Conservation (phyloP, 441 rosid genomes). For the Breynia disticha region DNA sequence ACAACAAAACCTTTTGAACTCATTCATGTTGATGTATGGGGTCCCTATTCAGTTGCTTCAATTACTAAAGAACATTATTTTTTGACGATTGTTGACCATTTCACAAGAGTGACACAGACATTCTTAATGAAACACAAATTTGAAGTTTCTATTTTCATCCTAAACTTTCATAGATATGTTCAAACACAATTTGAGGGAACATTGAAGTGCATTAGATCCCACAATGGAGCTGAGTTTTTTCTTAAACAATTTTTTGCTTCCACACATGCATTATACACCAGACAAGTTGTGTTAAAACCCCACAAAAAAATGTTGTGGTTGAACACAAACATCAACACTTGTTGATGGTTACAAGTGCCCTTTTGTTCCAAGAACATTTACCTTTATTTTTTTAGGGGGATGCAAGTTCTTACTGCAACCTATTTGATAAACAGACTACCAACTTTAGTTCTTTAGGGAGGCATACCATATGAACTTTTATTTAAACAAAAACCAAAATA, state of each 20-base stretch:
- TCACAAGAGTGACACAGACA: neutral
- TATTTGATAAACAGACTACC: neutral
- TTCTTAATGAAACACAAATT: no score
- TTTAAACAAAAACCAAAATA: neutral
- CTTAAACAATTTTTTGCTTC: neutral
- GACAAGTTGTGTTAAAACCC: neutral
- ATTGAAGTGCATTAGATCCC: neutral
- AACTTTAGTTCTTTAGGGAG: neutral
- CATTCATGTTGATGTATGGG: neutral
- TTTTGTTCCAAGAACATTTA: neutral
- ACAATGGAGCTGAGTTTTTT: neutral
- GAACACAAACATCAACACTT: slow-evolving; percentile 3
- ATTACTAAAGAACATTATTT: neutral
- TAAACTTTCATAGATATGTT: neutral
- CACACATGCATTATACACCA: neutral
- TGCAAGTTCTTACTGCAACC: neutral
- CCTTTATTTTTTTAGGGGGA: neutral
- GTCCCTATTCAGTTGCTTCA: neutral
- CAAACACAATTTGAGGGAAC: neutral
- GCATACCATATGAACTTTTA: neutral
- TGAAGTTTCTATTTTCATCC: neutral
- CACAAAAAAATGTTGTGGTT: neutral
- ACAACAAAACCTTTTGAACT: neutral
- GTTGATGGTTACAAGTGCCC: neutral
- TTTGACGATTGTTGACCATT: slow-evolving; percentile 4